Evolutionary conservation across 1,139 yeast species (phyloP), one percentile per base, ranked within the genome.

Genomic region (Arxiozyma slooffiae): DNA sequence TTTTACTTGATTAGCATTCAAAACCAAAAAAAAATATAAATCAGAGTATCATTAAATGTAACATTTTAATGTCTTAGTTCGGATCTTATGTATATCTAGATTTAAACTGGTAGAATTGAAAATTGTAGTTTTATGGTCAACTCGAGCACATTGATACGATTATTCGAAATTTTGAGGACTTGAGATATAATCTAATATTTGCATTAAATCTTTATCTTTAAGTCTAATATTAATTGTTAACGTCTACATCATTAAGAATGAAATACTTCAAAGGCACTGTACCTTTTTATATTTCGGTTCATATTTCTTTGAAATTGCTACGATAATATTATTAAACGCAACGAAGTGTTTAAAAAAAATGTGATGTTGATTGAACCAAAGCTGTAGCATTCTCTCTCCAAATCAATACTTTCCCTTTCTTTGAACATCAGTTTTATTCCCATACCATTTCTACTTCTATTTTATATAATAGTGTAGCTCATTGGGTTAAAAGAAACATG

Each of bases 221-320:
- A 61, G 55, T 53, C 67, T 71, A 54, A 83, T 76, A n/a, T 57
- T 78, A 72, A 9, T 71, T 74, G 47, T 76, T 66, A 48, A 76
- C 82, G 57, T 78, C 76, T 0, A 64, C 52, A 52, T 79, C 82
- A 49, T 73, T 50, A 75, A 65, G 84, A 84, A 65, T 84, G 86
- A 57, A 81, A 73, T 9, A 73, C 68, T 17, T 67, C 66, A 57
- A 79, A 82, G 23, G 86, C 87, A 54, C 89, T 90, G 46, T 54
- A 57, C 7, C 46, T 46, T 48, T 57, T 57, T 41, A 55, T 64
- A 63, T 43, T 57, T 53, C 4, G 60, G 60, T 53, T 72, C 71
- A 60, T 76, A 70, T 55, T 69, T 70, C 41, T 65, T 58, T 8
- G 81, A 76, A 3, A 80, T 79, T 41, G 77, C 73, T 26, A 75